A percentile compares a stretch with the other conserved stretches of the same genome.
Evolutionary conservation across 164 flowering plant genomes (phyloP).

Genomic region (Echeveria elegans): DNA sequence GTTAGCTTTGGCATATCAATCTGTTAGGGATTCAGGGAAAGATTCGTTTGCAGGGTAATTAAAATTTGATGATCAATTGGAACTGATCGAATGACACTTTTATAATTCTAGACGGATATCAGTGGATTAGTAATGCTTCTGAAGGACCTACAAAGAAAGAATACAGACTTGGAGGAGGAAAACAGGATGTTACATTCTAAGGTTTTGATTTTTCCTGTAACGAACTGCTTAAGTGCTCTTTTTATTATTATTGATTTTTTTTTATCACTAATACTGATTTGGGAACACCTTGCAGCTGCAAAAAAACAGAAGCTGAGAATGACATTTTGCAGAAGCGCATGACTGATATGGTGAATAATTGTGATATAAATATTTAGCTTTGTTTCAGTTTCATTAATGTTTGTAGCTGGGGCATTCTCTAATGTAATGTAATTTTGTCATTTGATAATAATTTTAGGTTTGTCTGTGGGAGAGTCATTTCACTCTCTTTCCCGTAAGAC

Average conservation of each 20-base stretch:
- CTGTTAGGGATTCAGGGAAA: no score
- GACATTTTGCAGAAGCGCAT: conserved; percentile 43
- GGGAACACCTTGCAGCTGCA: conserved; percentile 45
- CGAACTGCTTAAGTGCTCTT: not conserved
- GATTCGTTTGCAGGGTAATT: not conserved
- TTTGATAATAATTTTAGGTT: not conserved
- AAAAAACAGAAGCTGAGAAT: conserved; percentile 41
- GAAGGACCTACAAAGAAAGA: conserved; percentile 50
- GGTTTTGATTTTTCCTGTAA: conserved; percentile 25
- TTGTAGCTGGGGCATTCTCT: not conserved
- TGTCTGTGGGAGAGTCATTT: not conserved
- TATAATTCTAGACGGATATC: conserved; percentile 47
- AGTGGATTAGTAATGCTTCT: conserved; percentile 57
- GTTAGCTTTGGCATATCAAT: not conserved
- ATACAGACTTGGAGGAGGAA: conserved; percentile 52
- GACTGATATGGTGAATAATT: conserved; percentile 54
- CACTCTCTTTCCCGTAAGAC: not conserved
- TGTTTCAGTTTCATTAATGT: not conserved
- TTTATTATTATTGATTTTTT: not conserved
- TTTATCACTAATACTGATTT: not conserved
- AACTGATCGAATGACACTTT: not conserved
- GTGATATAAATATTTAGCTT: not conserved
- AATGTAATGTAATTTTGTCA: no score
- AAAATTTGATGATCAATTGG: not conserved
- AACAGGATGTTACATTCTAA: conserved; percentile 37